Base-by-base conservation (phyloP, 2,329 filamentous ascomycete species). In the Calonectria hawksworthii region DNA sequence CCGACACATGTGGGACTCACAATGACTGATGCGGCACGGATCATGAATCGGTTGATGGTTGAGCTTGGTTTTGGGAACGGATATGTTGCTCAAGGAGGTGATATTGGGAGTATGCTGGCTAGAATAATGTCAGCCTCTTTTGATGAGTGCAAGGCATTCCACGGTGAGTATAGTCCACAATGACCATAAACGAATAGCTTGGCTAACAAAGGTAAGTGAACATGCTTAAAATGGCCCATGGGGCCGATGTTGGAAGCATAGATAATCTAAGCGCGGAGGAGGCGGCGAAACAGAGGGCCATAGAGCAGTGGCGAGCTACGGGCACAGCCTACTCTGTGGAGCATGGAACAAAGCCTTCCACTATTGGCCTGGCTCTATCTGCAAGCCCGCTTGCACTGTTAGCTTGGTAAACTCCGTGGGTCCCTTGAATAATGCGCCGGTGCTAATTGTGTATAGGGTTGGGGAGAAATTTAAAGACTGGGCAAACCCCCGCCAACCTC, bases 71-170 rank as follows among this genome's bases (percentile, higher is more conserved):
- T 92, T 65, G n/a, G 10, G 3, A 84, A 21, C 8, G 51, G 88
- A 3, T 92, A 92, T 75, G 80, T 91, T 11, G 86, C 86, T 0
- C 90, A 92, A 79, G 91, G 91, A 9, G 91, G 91, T 6, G 91
- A 93, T 77, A 83, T 92, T 6, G 91, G 91, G 4, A 86, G 85
- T 16, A 21, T 65, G 36, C 9, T 65, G 1, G 38, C 61, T 5
- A 23, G 23, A 11, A 44, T 5, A 5, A 44, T 65, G 41, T 65
- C 61, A 1, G 26, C 4, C 14, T 30, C 26, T 8, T 65, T 65
- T 16, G 11, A 65, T 13, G 38, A 32, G 16, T 65, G 61, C 38
- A 47, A 47, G 32, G 61, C 61, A 2, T 32, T 44, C 10, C 61
- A 65, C 18, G 61, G 61, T 65, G 1, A 21, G 61, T 13, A 54